These are phyloP conservation scores for Trichoderma brevicompactum DNA, from an alignment of 2,329 filamentous ascomycete genomes.

Conservation along the genomic window DNA sequence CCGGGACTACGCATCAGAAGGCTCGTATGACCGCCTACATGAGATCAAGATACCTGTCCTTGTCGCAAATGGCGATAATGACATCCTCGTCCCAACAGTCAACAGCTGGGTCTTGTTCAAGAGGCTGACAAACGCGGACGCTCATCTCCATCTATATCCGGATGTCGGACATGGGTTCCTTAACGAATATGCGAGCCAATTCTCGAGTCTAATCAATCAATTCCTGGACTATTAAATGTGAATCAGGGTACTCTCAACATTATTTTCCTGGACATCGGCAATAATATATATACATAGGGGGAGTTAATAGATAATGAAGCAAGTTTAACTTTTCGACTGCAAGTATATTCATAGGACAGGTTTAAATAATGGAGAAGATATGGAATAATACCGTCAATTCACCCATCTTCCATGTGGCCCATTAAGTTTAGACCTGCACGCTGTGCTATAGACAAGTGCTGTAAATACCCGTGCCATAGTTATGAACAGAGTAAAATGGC, in stretches of 20 bases:
- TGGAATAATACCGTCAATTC: no score
- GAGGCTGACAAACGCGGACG: constrained; percentile 17
- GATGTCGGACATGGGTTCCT: constrained; percentile 21
- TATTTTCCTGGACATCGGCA: not conserved
- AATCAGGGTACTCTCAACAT: not conserved
- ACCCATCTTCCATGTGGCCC: no score
- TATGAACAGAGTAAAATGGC: no score
- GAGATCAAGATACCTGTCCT: constrained; percentile 21
- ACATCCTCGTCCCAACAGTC: constrained; percentile 19
- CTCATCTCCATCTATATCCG: constrained; percentile 15
- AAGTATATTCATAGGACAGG: no score
- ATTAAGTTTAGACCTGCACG: no score
- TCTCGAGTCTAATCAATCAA: not conserved
- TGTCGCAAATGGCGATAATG: constrained; percentile 16
- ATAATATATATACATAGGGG: no score
- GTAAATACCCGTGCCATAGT: no score
- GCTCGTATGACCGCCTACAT: not conserved
- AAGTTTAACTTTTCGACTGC: no score
- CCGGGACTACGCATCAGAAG: not conserved
- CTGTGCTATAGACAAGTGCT: no score
- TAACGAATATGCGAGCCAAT: constrained; percentile 17
- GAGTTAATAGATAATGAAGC: no score
- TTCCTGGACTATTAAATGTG: not conserved
- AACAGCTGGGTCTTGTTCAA: constrained; percentile 24
- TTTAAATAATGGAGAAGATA: no score